Percentiles rank a stretch among this genome's conserved stretches.
Evolutionary conservation across 805 yeast genomes (phyloP).

Genomic region (Candida arabinofermentans): DNA sequence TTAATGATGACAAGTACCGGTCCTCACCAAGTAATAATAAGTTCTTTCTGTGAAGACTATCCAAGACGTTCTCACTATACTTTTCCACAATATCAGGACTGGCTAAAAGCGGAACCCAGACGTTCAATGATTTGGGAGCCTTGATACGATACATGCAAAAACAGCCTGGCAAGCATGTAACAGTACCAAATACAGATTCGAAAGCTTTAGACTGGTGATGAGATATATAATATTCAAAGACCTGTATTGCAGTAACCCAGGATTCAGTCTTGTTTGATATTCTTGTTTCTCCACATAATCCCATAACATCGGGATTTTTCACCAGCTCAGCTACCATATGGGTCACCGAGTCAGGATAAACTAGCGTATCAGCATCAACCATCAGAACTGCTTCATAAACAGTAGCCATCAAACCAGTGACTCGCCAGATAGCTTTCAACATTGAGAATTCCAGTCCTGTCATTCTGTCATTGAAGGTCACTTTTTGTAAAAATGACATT

Average conservation of each 20-base stretch:
- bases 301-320: conserved; percentile 82
- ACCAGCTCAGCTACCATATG: conserved; percentile 92
- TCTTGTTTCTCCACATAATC: conserved; percentile 92
- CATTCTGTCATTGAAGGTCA: conserved; percentile 93
- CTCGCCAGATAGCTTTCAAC: conserved; percentile 67
- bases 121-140: conserved; percentile 75
- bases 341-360: conserved; percentile 80
- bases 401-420: conserved; percentile 83
- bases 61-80: conserved; percentile 80
- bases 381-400: conserved; percentile 77
- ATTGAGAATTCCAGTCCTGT: conserved; percentile 82
- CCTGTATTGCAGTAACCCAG: conserved; percentile 93
- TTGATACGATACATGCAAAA: conserved; percentile 89
- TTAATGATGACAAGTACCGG: conserved; percentile 76
- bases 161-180: conserved; percentile 94
- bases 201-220: conserved; percentile 94
- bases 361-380: conserved; percentile 95
- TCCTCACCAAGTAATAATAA: conserved; percentile 86
- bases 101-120: conserved; percentile 92
- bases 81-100: conserved; percentile 93
- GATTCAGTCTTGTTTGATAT: conserved; percentile 76
- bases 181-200: conserved; percentile 93
- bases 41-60: conserved; percentile 83
- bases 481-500: conserved; percentile 84
- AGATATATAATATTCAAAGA: conserved; percentile 87